phyloP scores from a whole-genome alignment of 2,329 filamentous ascomycete species.

The Sporothrix globosa region DNA sequence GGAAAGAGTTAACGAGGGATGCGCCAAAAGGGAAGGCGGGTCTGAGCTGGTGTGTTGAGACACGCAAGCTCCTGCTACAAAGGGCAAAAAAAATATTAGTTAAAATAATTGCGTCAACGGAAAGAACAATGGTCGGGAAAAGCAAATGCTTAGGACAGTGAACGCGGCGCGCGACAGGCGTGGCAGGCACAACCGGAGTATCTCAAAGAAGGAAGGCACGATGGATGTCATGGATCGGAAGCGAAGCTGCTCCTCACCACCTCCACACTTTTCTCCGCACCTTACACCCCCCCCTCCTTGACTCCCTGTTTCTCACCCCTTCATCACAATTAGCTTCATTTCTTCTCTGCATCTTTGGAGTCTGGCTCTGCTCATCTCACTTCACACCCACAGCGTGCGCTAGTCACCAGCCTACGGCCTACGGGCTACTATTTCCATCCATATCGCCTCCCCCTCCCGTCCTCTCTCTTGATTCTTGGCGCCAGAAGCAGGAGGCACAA shows the following conservation, averaged over 20 bases:
- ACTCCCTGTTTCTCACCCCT: constrained; percentile 2
- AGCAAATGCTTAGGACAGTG: neutral
- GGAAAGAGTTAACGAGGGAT: neutral
- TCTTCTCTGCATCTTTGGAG: neutral
- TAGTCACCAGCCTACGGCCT: constrained; percentile 16
- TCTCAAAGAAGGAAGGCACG: constrained; percentile 25
- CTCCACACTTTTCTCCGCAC: constrained; percentile 16
- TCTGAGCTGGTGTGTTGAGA: neutral
- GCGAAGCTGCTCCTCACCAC: constrained; percentile 17
- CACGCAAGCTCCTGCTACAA: constrained; percentile 19
- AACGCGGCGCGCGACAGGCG: neutral
- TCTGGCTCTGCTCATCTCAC: constrained; percentile 1
- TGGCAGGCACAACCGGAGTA: constrained; percentile 20
- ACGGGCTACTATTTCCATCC: constrained; percentile 20
- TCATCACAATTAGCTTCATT: constrained; percentile 12
- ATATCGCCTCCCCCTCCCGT: constrained; percentile 18
- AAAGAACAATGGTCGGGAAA: neutral
- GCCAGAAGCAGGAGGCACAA: constrained; percentile 9
- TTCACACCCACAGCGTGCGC: constrained; percentile 5
- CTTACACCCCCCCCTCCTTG: neutral
- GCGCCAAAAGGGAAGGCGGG: constrained; percentile 19
- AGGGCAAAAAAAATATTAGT: neutral
- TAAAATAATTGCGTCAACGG: neutral
- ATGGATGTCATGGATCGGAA: constrained; percentile 20
- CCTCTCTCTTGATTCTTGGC: constrained; percentile 9